Base-by-base conservation (phyloP, 805 yeast species). In the Saturnispora silvae region DNA sequence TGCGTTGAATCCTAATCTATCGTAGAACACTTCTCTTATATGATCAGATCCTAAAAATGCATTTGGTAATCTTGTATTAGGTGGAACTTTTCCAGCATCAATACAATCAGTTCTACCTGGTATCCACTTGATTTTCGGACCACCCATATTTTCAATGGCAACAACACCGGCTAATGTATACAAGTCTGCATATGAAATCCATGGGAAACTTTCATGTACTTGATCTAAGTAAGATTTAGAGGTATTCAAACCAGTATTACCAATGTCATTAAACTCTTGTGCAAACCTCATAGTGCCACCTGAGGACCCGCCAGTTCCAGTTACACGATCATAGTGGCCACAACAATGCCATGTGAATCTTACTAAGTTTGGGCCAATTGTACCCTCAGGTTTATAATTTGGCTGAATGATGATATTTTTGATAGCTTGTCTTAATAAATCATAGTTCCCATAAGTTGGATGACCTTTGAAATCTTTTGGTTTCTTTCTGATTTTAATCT, bases 341-440 rank as follows among this genome's bases (percentile, higher is more conserved):
- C 83, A 71, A 25, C 79, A 72, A 54, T 84, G 94, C 95, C 95
- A 84, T 20, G 94, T 81, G 38, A 82, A 67, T 49, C 95, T 73
- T 18, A 84, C 74, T 28, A 84, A 61, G 13, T 79, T 74, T 8
- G 95, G 95, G 1, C 87, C 92, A 43, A 75, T 79, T 19, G 77
- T 74, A 26, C 73, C 75, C 45, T 75, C 78, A 48, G 47, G 46
- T 23, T 80, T 87, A 52, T 71, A 77, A 15, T 67, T 50, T 17
- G 64, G 53, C 38, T 48, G 45, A 15, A 57, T 54, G 20, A 66
- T 45, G 16, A 50, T 45, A 13, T 51, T 49, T 33, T 44, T 47
- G 19, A 70, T 67, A 5, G 60, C 69, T 26, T 52, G 52, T 28
- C 53, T 53, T 5, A 67, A 60, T 1, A 51, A 43, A 1, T 58